These are phyloP conservation scores for Fusarium siculi DNA, from an alignment of 2,329 filamentous ascomycete genomes.

Conservation along the genomic window DNA sequence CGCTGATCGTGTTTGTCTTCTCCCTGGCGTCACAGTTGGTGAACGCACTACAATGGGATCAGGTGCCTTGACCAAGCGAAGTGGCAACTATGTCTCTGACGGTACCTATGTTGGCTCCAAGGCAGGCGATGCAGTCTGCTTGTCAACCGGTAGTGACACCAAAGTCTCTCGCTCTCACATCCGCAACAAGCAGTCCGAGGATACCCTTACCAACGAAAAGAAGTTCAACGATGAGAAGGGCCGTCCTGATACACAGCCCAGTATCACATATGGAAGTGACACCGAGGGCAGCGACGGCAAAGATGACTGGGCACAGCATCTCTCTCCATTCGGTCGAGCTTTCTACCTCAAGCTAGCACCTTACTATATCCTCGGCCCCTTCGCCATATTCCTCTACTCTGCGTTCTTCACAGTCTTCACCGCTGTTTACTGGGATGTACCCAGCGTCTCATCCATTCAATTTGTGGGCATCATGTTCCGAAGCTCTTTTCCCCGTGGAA, in stretches of 20 bases:
- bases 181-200: neutral
- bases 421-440: neutral
- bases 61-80: neutral
- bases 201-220: neutral
- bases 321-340: slow-evolving; percentile 6
- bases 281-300: neutral
- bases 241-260: neutral
- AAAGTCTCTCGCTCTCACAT: neutral
- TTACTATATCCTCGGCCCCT: neutral
- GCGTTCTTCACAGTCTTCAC: neutral
- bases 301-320: neutral
- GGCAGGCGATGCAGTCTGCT: neutral
- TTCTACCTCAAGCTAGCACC: slow-evolving; percentile 12
- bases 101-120: slow-evolving; percentile 7
- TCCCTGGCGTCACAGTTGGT: neutral
- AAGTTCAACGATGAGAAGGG: neutral
- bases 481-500: neutral
- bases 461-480: neutral
- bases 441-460: slow-evolving; percentile 3
- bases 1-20: slow-evolving; percentile 1
- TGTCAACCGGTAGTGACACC: neutral
- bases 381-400: slow-evolving; percentile 2
- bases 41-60: neutral
- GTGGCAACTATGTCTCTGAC: accelerated
- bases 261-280: neutral